phyloP scores from a whole-genome alignment of 345 rosid genomes.

The Cardamine occulta region DNA sequence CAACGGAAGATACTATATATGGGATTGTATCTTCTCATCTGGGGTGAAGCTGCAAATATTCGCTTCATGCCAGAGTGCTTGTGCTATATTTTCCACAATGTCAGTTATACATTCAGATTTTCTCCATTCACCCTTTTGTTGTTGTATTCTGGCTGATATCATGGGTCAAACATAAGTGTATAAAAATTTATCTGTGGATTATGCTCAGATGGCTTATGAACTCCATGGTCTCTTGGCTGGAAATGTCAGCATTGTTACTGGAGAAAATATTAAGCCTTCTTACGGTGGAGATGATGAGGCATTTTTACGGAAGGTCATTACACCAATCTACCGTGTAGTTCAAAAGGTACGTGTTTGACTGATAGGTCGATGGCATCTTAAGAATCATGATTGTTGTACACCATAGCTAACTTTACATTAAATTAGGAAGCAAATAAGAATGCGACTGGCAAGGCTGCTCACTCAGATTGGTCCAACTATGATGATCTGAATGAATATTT shows the following conservation, averaged over 20 bases:
- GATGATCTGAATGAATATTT: slow-evolving; percentile 98
- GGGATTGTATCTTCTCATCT: slow-evolving; percentile 93
- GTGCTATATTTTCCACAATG: slow-evolving; percentile 95
- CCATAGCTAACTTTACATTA: slow-evolving; percentile 29
- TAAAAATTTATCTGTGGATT: slow-evolving; percentile 1
- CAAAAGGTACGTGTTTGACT: slow-evolving; percentile 58
- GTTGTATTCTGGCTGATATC: slow-evolving; percentile 4
- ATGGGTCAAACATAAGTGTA: slow-evolving; percentile 19
- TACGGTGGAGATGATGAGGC: slow-evolving; percentile 99
- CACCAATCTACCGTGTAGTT: slow-evolving; percentile 85
- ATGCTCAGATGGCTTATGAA: slow-evolving; percentile 94
- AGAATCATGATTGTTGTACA: slow-evolving; percentile 25
- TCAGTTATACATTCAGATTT: slow-evolving; percentile 48
- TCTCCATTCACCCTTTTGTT: slow-evolving; percentile 12
- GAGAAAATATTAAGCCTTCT: slow-evolving; percentile 97
- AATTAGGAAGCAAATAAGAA: slow-evolving; percentile 84
- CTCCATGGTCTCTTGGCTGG: slow-evolving; percentile 97
- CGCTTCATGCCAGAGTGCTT: slow-evolving; percentile 96
- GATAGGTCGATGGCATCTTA: slow-evolving; percentile 1
- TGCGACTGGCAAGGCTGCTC: slow-evolving; percentile 77
- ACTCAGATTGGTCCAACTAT: slow-evolving; percentile 93
- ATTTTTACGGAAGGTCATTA: slow-evolving; percentile 84
- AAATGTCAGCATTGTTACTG: slow-evolving; percentile 96
- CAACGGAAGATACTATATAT: slow-evolving; percentile 91
- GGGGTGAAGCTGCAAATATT: slow-evolving; percentile 99